Evolutionary conservation across 2,329 filamentous ascomycete genomes (phyloP).

Genomic region (Rhinocladiella similis): DNA sequence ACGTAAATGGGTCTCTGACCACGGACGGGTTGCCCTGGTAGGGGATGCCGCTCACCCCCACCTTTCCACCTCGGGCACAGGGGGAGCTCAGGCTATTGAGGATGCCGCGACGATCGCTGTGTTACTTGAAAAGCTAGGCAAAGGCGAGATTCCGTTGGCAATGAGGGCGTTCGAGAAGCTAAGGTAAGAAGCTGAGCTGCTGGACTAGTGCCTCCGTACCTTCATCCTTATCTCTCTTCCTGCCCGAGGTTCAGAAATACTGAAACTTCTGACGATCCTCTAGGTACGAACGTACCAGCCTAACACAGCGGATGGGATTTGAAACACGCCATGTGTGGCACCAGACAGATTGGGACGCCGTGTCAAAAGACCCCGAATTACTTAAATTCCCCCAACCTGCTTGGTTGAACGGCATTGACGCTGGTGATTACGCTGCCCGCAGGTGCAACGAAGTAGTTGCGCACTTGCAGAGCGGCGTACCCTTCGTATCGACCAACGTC

Average conservation of each 20-base stretch:
- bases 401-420: constrained; percentile 53
- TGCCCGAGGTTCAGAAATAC: background rate
- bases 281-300: constrained; percentile 20
- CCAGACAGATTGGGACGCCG: constrained; percentile 12
- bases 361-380: background rate
- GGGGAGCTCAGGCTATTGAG: constrained; percentile 52
- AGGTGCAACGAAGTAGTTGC: constrained; percentile 32
- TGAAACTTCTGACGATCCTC: background rate
- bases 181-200: background rate
- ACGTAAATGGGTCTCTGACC: constrained; percentile 37
- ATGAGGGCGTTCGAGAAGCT: constrained; percentile 7
- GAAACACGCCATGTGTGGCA: constrained; percentile 20
- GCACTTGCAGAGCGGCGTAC: background rate
- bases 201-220: no score
- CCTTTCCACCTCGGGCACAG: constrained; percentile 49
- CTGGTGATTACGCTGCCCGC: constrained; percentile 48
- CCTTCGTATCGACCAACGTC: constrained; percentile 2
- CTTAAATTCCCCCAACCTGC: constrained; percentile 39
- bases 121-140: constrained; percentile 35
- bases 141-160: constrained; percentile 22
- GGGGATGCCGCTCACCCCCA: constrained; percentile 54
- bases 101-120: constrained; percentile 50
- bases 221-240: no score
- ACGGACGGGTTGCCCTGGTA: constrained; percentile 46
- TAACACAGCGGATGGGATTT: constrained; percentile 20